Evolutionary conservation across 106 monocot species (phyloP), one percentile per base, ranked within the genome.

Genomic region (Amphibolis antarctica): DNA sequence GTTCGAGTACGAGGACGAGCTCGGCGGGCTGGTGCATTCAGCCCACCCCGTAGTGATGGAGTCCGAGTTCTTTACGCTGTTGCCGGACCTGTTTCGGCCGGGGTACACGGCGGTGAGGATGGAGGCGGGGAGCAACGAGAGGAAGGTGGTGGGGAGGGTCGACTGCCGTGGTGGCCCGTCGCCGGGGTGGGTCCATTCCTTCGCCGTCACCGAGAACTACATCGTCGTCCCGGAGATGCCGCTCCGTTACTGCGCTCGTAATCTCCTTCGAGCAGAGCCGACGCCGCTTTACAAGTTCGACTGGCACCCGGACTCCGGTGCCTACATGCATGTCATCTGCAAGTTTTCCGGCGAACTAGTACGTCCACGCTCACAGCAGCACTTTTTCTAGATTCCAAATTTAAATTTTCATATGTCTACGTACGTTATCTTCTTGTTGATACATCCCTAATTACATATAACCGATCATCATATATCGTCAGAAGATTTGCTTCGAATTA

Each of bases 131-230:
- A 87, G 60, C 46, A 96, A 87, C 64, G 80, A 80, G 76, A 71
- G 96, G 76, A 81, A 74, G 75, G 66, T 96, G 46, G 48, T 96
- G 22, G 96, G 96, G 14, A 43, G 90, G 63, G 86, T 90, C 14
- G 71, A 82, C 10, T 90, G 96, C 50, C 74, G 84, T n/a, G 96
- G 90, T 2, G 76, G 82, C 24, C 74, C 82, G 25, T 71, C 82
- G 29, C 84, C 96, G 9, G 96, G 90, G n/a, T 96, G 96, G 96
- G 96, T 96, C 47, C 96, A 96, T 69, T 96, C 96, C 9, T 96
- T 96, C 54, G 82, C 96, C 47, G 76, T 87, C 53, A 86, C 96
- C 0, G 86, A 96, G 66, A 64, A 86, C 42, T 96, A 86, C 57
- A 74, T 96, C 29, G 48, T 96, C 10, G 96, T 96, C 67, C 96